Percentiles rank a stretch among this genome's conserved stretches.
Conservation (phyloP, 1,284 basidiomycete genomes). For the Bondarzewia mesenterica region DNA sequence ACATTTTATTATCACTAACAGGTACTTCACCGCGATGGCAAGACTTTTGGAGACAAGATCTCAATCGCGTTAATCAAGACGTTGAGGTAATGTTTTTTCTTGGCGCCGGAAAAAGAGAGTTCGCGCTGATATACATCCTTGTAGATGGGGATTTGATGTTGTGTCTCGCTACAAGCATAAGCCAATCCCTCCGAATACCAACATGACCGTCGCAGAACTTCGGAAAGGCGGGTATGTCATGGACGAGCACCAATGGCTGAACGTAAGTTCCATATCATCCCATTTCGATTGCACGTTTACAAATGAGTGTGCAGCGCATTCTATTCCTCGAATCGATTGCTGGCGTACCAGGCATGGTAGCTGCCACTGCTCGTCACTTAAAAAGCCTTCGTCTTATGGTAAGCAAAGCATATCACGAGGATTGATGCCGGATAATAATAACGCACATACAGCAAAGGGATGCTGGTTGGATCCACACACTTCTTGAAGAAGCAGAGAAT, state of each 20-base stretch:
- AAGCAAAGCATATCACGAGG: slow-evolving; percentile 15
- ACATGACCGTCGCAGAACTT: slow-evolving; percentile 64
- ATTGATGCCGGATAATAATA: neutral
- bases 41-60: slow-evolving; percentile 65
- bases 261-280: slow-evolving; percentile 30
- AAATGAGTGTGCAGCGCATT: slow-evolving; percentile 47
- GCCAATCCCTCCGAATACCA: slow-evolving; percentile 48
- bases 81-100: slow-evolving; percentile 29
- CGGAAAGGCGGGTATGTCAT: slow-evolving; percentile 68
- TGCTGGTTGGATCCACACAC: slow-evolving; percentile 81
- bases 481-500: slow-evolving; percentile 92
- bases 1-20: slow-evolving; percentile 20
- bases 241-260: slow-evolving; percentile 71
- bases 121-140: neutral
- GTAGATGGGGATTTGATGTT: slow-evolving; percentile 64
- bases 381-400: slow-evolving; percentile 80
- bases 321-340: slow-evolving; percentile 88
- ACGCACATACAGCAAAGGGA: slow-evolving; percentile 57
- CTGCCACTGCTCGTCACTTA: slow-evolving; percentile 80
- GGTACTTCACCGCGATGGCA: slow-evolving; percentile 65
- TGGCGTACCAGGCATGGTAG: slow-evolving; percentile 93
- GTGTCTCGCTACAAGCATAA: slow-evolving; percentile 78
- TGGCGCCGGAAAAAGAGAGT: neutral
- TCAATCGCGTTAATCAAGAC: slow-evolving; percentile 59
- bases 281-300: slow-evolving; percentile 3